Conservation (phyloP, 1,284 basidiomycete genomes). For the Heimioporus retisporus region DNA sequence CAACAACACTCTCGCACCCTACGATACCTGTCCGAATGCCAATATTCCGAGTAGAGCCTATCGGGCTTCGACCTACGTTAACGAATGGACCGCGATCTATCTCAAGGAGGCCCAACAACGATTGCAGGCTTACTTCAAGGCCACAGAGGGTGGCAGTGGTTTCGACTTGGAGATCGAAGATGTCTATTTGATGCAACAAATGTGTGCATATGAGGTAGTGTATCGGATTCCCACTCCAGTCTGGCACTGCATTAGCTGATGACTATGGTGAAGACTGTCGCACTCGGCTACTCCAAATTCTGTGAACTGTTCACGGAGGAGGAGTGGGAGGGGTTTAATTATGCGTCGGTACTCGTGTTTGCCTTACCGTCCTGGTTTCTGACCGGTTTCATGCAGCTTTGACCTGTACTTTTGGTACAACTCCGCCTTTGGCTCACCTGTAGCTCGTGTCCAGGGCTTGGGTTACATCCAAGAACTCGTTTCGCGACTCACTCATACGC, state of each 20-base stretch:
- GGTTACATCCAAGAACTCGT: constrained; percentile 90
- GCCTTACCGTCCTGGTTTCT: not conserved
- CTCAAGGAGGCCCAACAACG: constrained; percentile 73
- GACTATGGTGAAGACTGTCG: constrained; percentile 72
- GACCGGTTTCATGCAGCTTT: constrained; percentile 5
- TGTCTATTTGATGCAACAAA: constrained; percentile 77
- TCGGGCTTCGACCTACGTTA: constrained; percentile 66
- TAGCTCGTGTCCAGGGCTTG: constrained; percentile 81
- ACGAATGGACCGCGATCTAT: constrained; percentile 77
- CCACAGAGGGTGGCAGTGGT: constrained; percentile 63
- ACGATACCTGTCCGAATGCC: constrained; percentile 63
- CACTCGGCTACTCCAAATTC: constrained; percentile 91
- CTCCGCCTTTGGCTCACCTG: constrained; percentile 84
- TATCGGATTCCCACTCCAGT: not conserved
- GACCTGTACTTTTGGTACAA: constrained; percentile 65
- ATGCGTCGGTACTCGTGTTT: constrained; percentile 61
- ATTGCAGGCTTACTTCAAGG: constrained; percentile 57
- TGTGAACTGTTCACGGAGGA: constrained; percentile 91
- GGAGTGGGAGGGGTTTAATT: constrained; percentile 93
- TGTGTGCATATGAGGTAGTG: constrained; percentile 88
- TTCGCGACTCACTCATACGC: constrained; percentile 81
- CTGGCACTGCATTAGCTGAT: constrained; percentile 4
- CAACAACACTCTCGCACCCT: constrained; percentile 42
- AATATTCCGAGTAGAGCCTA: constrained; percentile 57
- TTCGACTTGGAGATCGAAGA: constrained; percentile 79